Evolutionary conservation across 2,329 filamentous ascomycete species (phyloP).

Genomic region (Xylariaceae sp.): DNA sequence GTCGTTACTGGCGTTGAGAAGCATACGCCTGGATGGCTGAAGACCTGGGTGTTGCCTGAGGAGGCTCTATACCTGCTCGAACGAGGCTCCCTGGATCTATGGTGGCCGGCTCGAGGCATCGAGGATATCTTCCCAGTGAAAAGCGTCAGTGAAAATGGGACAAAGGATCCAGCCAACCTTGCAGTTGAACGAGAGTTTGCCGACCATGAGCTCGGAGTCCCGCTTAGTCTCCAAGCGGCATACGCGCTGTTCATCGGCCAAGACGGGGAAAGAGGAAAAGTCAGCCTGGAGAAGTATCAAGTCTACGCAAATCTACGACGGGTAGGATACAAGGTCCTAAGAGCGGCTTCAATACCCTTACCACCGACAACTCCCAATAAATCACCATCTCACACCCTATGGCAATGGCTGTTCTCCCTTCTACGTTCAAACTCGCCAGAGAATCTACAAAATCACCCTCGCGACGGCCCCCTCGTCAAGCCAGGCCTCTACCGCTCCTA

Average conservation of each 20-base stretch:
- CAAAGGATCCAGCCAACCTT: slow-evolving; percentile 22
- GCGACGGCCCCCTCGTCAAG: slow-evolving; percentile 60
- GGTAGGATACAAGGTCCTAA: slow-evolving; percentile 77
- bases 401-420: slow-evolving; percentile 58
- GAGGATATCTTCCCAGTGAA: slow-evolving; percentile 49
- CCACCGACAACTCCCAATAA: slow-evolving; percentile 18
- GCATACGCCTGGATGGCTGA: slow-evolving; percentile 59
- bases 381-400: slow-evolving; percentile 39
- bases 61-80: slow-evolving; percentile 90
- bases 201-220: slow-evolving; percentile 67
- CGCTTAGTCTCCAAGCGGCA: slow-evolving; percentile 87
- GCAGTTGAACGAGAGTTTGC: slow-evolving; percentile 24
- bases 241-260: slow-evolving; percentile 82
- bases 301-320: slow-evolving; percentile 87
- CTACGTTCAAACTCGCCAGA: slow-evolving; percentile 31
- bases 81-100: slow-evolving; percentile 81
- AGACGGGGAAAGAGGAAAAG: slow-evolving; percentile 62
- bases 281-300: slow-evolving; percentile 77
- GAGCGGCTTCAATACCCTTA: slow-evolving; percentile 55
- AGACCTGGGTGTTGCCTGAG: slow-evolving; percentile 85
- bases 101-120: slow-evolving; percentile 70
- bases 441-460: slow-evolving; percentile 28
- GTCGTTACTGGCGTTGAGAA: slow-evolving; percentile 56
- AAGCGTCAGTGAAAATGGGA: slow-evolving; percentile 28
- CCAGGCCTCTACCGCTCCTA: slow-evolving; percentile 70